phyloP scores from a whole-genome alignment of 2,329 filamentous ascomycete genomes.

The Trichoderma asperellum region DNA sequence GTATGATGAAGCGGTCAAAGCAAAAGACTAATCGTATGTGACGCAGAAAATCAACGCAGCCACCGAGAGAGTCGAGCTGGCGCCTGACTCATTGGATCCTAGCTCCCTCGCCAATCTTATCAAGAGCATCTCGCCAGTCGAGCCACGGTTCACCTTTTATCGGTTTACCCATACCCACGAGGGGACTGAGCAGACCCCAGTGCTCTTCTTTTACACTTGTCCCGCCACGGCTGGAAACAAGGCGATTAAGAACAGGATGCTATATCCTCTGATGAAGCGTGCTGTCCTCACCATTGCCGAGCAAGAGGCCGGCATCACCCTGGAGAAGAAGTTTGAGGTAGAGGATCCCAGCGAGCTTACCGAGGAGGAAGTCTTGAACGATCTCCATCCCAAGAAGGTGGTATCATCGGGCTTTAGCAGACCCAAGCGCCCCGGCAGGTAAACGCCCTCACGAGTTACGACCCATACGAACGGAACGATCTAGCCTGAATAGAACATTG shows the following conservation, averaged over 20 bases:
- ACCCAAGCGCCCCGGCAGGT: slow-evolving; percentile 78
- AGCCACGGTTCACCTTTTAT: slow-evolving; percentile 81
- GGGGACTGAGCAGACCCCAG: slow-evolving; percentile 57
- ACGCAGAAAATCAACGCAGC: slow-evolving; percentile 71
- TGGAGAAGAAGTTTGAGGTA: slow-evolving; percentile 73
- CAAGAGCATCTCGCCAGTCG: slow-evolving; percentile 63
- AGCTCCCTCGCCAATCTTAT: slow-evolving; percentile 63
- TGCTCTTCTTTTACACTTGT: slow-evolving; percentile 84
- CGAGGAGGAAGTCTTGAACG: slow-evolving; percentile 64
- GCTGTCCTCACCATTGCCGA: slow-evolving; percentile 69
- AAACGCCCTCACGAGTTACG: slow-evolving; percentile 29
- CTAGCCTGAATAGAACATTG: slow-evolving; percentile 30
- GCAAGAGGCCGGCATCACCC: slow-evolving; percentile 63
- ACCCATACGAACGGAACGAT: slow-evolving; percentile 27
- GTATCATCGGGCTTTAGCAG: slow-evolving; percentile 71
- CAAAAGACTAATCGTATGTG: neutral
- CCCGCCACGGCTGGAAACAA: slow-evolving; percentile 67
- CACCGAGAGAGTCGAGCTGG: slow-evolving; percentile 71
- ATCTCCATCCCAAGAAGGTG: slow-evolving; percentile 70
- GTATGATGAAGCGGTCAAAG: neutral
- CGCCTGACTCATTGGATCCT: slow-evolving; percentile 54
- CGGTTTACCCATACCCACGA: slow-evolving; percentile 63
- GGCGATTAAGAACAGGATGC: slow-evolving; percentile 80
- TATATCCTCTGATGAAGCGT: slow-evolving; percentile 75
- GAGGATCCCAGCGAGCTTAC: slow-evolving; percentile 72